Evolutionary conservation across 768 basidiomycete species (phyloP), one percentile per base, ranked within the genome.

Genomic region (Ramaria sp.): DNA sequence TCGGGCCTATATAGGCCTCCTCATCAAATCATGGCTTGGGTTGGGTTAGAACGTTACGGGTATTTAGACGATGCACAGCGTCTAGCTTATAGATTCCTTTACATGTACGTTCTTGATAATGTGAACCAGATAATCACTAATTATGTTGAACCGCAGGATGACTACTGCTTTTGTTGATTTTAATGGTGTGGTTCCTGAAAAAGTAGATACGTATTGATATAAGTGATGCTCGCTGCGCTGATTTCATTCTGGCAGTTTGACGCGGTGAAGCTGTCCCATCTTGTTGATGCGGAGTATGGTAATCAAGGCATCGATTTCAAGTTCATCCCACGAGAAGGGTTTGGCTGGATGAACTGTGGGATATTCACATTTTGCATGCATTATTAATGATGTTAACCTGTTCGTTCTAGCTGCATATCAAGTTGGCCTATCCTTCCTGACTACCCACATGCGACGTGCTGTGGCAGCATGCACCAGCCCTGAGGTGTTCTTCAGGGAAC

Each of bases 11-110:
- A 31, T 59, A 84, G 84, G 90, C 90, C 90, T n/a, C 90, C 93
- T 50, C 93, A 97, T 69, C 95, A 98, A 70, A 96, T 98, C 66
- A 97, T 98, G 89, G 75, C 87, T 1, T 99, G 95, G 95, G 92
- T 97, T 53, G 95, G 93, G 42, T 76, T 98, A 22, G 92, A 96
- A 63, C 84, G 95, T 53, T 99, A 99, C 66, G 95, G 95, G 1
- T 96, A 92, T 68, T 74, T 88, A 3, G 90, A 95, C 60, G 93
- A 96, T 61, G 90, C 93, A 1, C 91, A 95, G 61, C 79, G 96
- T 48, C 73, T 98, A 50, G 86, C 95, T 1, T 99, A 99, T 71
- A 78, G 95, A 53, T 99, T 89, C 82, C 79, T 96, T n/a, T 97
- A 97, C 75, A 96, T 99, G 94, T 92, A 60, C 59, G 74, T 68